phyloP scores from a whole-genome alignment of 192 early-diverging fungal genomes.

The Coemansia aciculifera region DNA sequence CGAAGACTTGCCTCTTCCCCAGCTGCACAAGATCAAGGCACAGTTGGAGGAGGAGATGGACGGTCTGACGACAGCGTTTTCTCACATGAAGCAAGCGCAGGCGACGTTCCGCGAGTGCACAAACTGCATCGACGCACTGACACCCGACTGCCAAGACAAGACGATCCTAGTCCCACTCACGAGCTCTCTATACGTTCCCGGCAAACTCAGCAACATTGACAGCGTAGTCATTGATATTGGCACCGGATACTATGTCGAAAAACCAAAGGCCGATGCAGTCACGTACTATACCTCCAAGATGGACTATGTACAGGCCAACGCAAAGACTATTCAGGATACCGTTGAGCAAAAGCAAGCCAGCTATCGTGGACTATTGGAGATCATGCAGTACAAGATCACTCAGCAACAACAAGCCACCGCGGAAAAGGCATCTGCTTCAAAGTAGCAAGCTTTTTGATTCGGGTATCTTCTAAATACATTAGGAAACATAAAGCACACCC shows the following conservation, averaged over 20 bases:
- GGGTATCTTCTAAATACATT: background rate
- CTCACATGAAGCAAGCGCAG: slow-evolving; percentile 86
- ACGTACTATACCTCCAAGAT: slow-evolving; percentile 83
- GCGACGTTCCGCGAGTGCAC: slow-evolving; percentile 82
- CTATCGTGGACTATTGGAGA: slow-evolving; percentile 53
- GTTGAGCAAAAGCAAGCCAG: slow-evolving; percentile 76
- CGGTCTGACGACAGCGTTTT: slow-evolving; percentile 80
- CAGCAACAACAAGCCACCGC: slow-evolving; percentile 32
- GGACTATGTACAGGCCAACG: slow-evolving; percentile 76
- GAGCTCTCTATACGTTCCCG: slow-evolving; percentile 86
- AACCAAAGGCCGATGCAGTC: slow-evolving; percentile 79
- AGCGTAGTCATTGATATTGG: slow-evolving; percentile 94
- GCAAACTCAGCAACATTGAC: slow-evolving; percentile 74
- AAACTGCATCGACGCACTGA: slow-evolving; percentile 66
- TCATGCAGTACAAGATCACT: slow-evolving; percentile 52
- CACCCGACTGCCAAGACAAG: slow-evolving; percentile 55
- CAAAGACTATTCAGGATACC: slow-evolving; percentile 79
- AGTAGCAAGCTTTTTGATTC: background rate
- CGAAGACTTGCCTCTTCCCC: slow-evolving; percentile 76
- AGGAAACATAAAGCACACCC: background rate
- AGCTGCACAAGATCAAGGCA: slow-evolving; percentile 77
- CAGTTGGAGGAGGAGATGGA: slow-evolving; percentile 92
- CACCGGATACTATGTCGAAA: slow-evolving; percentile 94
- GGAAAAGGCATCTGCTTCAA: slow-evolving; percentile 1
- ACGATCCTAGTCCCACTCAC: slow-evolving; percentile 50